These are phyloP conservation scores for Luzula sylvatica DNA, from an alignment of 176 grass and related monocot species.

Conservation along the genomic window DNA sequence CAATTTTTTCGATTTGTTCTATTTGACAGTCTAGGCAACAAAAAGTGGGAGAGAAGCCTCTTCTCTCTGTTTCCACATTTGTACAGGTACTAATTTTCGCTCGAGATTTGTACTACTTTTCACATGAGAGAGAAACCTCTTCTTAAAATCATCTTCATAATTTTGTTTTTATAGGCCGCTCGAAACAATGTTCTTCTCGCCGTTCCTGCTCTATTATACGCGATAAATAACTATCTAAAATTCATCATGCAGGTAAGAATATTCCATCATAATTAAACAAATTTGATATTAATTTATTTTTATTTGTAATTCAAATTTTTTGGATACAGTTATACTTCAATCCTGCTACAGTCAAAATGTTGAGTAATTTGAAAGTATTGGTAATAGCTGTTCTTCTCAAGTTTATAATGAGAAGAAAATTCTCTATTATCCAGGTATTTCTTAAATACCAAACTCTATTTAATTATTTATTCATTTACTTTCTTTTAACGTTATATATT, in stretches of 20 bases:
- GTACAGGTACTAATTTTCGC: slow-evolving; percentile 47
- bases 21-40: slow-evolving; percentile 79
- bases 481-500: not conserved
- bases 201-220: slow-evolving; percentile 88
- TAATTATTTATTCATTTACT: not conserved
- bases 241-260: slow-evolving; percentile 96
- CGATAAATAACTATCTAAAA: slow-evolving; percentile 98
- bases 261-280: too few species aligned
- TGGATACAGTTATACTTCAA: slow-evolving; percentile 95
- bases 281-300: not conserved
- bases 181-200: slow-evolving; percentile 89
- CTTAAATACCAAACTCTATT: too few species aligned
- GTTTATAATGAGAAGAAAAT: slow-evolving; percentile 77
- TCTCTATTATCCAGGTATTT: slow-evolving; percentile 81
- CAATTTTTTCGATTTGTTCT: slow-evolving; percentile 5
- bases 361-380: slow-evolving; percentile 96
- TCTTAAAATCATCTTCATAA: not conserved
- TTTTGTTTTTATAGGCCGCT: slow-evolving; percentile 66
- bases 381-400: slow-evolving; percentile 95
- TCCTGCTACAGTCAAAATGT: slow-evolving; percentile 96
- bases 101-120: slow-evolving; percentile 1
- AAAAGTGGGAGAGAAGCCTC: slow-evolving; percentile 89
- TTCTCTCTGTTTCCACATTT: slow-evolving; percentile 94
- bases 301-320: slow-evolving; percentile 3
- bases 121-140: slow-evolving; percentile 7